Conservation (phyloP, 2,329 filamentous ascomycete species). For the Fusarium sp. region DNA sequence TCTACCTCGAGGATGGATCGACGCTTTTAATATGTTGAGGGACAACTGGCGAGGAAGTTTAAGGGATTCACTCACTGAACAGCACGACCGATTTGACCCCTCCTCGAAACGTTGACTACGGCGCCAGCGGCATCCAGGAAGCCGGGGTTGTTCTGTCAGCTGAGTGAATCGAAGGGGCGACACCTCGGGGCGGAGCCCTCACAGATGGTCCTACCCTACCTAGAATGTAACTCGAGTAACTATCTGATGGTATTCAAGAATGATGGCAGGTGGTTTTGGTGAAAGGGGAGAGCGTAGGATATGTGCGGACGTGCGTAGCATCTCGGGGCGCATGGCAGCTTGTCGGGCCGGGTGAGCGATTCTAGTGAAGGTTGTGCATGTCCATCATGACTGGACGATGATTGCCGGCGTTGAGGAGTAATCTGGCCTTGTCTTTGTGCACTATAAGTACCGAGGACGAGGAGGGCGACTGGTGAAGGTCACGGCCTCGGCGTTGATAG, state of each 20-base stretch:
- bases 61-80: slow-evolving; percentile 32
- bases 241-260: slow-evolving; percentile 45
- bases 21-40: slow-evolving; percentile 40
- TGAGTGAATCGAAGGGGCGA: slow-evolving; percentile 34
- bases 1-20: slow-evolving; percentile 38
- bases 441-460: slow-evolving; percentile 4
- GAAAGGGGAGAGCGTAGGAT: slow-evolving; percentile 40
- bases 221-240: slow-evolving; percentile 49
- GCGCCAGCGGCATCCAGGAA: slow-evolving; percentile 27
- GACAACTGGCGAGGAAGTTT: slow-evolving; percentile 28
- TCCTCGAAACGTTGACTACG: slow-evolving; percentile 27
- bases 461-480: neutral
- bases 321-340: slow-evolving; percentile 23
- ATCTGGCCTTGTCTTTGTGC: slow-evolving; percentile 10
- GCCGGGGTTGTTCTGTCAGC: slow-evolving; percentile 40
- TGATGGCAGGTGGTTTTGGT: slow-evolving; percentile 42
- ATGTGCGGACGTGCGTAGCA: slow-evolving; percentile 38
- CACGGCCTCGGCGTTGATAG: neutral
- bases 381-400: slow-evolving; percentile 19
- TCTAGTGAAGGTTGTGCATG: slow-evolving; percentile 23
- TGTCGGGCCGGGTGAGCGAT: slow-evolving; percentile 20
- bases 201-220: slow-evolving; percentile 39
- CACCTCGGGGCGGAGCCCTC: slow-evolving; percentile 27
- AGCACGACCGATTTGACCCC: slow-evolving; percentile 26
- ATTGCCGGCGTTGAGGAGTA: slow-evolving; percentile 27